Evolutionary conservation across 345 rosid species (phyloP).

Genomic region (Psidium guajava): DNA sequence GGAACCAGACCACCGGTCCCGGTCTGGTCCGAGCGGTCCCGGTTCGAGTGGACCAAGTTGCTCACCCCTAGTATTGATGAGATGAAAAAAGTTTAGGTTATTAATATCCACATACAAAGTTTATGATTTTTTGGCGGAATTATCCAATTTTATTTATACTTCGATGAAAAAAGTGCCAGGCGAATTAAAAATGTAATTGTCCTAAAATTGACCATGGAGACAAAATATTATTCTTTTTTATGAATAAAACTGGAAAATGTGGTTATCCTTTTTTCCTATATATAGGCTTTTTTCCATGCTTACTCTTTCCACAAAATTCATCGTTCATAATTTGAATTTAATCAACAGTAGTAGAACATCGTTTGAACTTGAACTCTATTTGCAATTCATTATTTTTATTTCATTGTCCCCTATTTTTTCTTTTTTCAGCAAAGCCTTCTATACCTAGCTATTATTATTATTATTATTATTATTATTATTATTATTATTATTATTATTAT

Average conservation of each 20-base stretch:
- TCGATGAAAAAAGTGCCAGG: background rate
- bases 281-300: background rate
- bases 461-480: too few species aligned
- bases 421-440: too few species aligned
- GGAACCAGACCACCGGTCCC: too few species aligned
- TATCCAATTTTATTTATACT: background rate
- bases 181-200: background rate
- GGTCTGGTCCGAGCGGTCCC: too few species aligned
- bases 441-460: too few species aligned
- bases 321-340: background rate
- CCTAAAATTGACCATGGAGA: background rate
- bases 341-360: background rate
- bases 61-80: too few species aligned
- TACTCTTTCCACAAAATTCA: background rate
- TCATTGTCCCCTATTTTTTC: too few species aligned
- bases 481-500: too few species aligned
- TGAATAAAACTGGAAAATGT: background rate
- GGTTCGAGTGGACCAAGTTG: too few species aligned
- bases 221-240: background rate
- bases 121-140: background rate
- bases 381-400: too few species aligned
- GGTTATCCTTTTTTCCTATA: background rate
- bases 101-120: background rate
- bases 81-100: background rate
- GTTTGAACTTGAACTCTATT: too few species aligned